Percentiles rank a stretch among this genome's conserved stretches.
These are phyloP conservation scores for Salix udensis DNA, from an alignment of 345 rosid species.

Conservation along the genomic window DNA sequence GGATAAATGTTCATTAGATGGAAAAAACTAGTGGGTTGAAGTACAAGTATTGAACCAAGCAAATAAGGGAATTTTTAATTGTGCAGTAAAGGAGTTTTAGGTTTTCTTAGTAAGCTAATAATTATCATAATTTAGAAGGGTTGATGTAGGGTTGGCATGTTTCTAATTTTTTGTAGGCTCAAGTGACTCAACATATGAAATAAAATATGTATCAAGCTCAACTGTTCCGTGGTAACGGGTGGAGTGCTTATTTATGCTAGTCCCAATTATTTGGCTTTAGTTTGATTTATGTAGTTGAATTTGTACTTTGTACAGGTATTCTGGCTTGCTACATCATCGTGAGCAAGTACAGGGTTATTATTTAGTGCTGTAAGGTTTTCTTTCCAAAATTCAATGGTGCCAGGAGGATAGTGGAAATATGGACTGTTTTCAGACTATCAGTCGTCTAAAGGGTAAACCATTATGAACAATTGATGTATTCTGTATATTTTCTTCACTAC, in stretches of 20 bases:
- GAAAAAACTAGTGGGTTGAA: neutral
- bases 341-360: conserved; percentile 9
- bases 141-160: neutral
- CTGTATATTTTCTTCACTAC: neutral
- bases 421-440: conserved; percentile 40
- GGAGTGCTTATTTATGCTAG: neutral
- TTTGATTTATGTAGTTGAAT: neutral
- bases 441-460: conserved; percentile 44
- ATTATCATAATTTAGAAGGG: neutral
- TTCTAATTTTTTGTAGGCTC: neutral
- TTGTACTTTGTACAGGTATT: conserved; percentile 20
- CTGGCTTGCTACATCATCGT: conserved; percentile 8
- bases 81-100: neutral
- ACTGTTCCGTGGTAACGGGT: neutral
- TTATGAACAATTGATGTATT: neutral
- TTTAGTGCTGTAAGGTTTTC: conserved; percentile 25
- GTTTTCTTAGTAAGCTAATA: neutral
- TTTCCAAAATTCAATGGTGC: conserved; percentile 48
- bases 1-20: neutral
- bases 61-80: neutral
- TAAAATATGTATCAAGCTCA: conserved; percentile 1
- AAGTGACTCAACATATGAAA: neutral
- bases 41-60: neutral
- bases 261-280: neutral
- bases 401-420: conserved; percentile 45